A percentile compares a stretch with the other conserved stretches of the same genome.
Conservation (phyloP, 371 early-diverging fungal genomes). For the Mitosporidium daphniae region DNA sequence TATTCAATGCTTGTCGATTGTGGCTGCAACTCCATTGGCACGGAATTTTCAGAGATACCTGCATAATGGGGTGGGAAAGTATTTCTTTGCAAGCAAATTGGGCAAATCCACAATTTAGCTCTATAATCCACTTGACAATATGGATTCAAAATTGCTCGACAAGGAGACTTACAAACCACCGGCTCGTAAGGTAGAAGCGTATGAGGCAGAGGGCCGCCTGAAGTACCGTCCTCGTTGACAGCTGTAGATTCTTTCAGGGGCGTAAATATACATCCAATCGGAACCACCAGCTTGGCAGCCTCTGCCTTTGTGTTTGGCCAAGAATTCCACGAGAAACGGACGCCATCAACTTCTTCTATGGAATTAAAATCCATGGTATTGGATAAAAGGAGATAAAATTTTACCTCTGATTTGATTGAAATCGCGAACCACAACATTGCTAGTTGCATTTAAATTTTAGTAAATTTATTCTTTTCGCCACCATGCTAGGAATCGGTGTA, state of each 20-base stretch:
- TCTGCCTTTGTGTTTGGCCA: constrained; percentile 71
- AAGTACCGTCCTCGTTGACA: constrained; percentile 25
- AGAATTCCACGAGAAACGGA: constrained; percentile 86
- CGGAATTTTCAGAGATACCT: constrained; percentile 61
- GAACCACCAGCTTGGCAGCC: constrained; percentile 69
- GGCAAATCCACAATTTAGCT: constrained; percentile 86
- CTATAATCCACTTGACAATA: constrained; percentile 80
- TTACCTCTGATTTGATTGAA: no score
- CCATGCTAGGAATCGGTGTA: no score
- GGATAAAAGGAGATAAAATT: no score
- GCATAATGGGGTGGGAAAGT: constrained; percentile 88
- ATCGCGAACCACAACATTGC: no score
- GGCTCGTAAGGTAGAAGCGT: constrained; percentile 88
- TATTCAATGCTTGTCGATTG: constrained; percentile 89
- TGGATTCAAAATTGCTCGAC: constrained; percentile 80
- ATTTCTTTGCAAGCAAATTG: constrained; percentile 86
- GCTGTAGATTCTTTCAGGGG: constrained; percentile 36
- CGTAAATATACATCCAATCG: constrained; percentile 75
- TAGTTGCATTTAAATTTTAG: no score
- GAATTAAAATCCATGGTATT: no score
- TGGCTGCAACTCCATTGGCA: constrained; percentile 77
- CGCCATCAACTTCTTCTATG: constrained; percentile 12
- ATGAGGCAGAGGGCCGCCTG: no score
- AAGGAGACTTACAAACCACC: constrained; percentile 72
- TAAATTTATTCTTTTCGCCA: no score